These are phyloP conservation scores for Zoysia matrella DNA, from an alignment of 202 grass and related monocot genomes.

Conservation along the genomic window DNA sequence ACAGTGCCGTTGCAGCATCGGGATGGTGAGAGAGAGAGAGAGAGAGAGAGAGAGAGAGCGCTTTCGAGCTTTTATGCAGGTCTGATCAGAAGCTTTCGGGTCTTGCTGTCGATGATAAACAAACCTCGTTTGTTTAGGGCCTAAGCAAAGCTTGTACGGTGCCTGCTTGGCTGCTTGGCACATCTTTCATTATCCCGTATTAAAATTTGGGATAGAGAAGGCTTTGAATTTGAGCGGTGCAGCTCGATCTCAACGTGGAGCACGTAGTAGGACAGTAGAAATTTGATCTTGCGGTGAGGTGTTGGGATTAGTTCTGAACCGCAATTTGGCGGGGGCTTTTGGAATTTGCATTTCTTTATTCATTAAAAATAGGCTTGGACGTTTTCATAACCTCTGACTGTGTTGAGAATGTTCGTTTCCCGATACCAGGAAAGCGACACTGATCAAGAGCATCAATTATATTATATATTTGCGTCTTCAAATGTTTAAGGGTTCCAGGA, in stretches of 20 bases:
- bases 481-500: constrained; percentile 28
- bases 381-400: constrained; percentile 28
- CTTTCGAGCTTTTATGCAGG: constrained; percentile 52
- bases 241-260: background rate
- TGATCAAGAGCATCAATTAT: constrained; percentile 37
- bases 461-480: background rate
- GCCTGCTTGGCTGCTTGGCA: constrained; percentile 23
- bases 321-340: background rate
- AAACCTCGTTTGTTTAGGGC: constrained; percentile 38
- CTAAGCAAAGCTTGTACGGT: constrained; percentile 46
- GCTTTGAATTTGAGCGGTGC: background rate
- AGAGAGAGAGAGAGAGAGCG: background rate
- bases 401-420: constrained; percentile 40
- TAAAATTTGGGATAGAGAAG: background rate
- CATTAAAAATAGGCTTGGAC: background rate
- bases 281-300: too few species aligned
- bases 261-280: too few species aligned
- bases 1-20: background rate
- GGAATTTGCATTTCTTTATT: background rate
- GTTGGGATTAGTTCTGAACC: background rate
- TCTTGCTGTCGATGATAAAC: background rate
- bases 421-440: constrained; percentile 53
- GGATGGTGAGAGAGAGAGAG: too few species aligned
- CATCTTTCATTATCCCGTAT: constrained; percentile 34
- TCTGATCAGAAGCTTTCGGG: constrained; percentile 20